These are phyloP conservation scores for Euryodendron excelsum DNA, from an alignment of 148 eudicot genomes.

Conservation along the genomic window DNA sequence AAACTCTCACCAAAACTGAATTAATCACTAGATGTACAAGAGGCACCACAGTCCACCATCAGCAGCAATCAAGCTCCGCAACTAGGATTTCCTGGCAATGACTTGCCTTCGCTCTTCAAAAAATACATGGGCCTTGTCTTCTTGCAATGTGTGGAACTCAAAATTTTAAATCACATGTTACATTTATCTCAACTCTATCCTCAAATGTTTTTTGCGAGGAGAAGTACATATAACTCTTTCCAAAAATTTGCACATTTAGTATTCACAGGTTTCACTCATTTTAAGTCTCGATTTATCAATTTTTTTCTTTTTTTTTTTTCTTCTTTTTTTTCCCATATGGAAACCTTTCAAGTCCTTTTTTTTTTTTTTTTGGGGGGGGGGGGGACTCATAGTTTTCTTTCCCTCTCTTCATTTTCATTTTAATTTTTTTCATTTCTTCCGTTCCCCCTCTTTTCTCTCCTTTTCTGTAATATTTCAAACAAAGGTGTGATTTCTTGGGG, in stretches of 20 bases:
- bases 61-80: slow-evolving; percentile 33
- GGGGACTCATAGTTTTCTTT: background rate
- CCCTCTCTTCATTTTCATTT: slow-evolving; percentile 3
- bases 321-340: slow-evolving; percentile 11
- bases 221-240: background rate
- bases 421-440: background rate
- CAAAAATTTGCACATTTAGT: background rate
- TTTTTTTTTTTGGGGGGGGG: too few relatives aligned
- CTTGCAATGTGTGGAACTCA: slow-evolving; percentile 4
- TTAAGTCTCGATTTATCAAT: slow-evolving; percentile 5
- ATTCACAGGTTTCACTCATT: slow-evolving; percentile 3
- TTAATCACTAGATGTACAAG: slow-evolving; percentile 15
- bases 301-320: background rate
- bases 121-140: slow-evolving; percentile 2
- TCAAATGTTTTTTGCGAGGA: background rate
- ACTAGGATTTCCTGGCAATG: slow-evolving; percentile 9
- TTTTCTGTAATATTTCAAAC: background rate
- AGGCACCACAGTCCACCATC: slow-evolving; percentile 20
- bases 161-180: background rate
- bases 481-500: background rate
- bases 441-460: slow-evolving; percentile 4
- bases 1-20: slow-evolving; percentile 37
- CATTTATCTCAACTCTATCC: background rate
- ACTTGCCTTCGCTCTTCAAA: slow-evolving; percentile 23
- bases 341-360: background rate